Conservation (phyloP, 495 filamentous ascomycete species). For the Alectoria sarmentosa region DNA sequence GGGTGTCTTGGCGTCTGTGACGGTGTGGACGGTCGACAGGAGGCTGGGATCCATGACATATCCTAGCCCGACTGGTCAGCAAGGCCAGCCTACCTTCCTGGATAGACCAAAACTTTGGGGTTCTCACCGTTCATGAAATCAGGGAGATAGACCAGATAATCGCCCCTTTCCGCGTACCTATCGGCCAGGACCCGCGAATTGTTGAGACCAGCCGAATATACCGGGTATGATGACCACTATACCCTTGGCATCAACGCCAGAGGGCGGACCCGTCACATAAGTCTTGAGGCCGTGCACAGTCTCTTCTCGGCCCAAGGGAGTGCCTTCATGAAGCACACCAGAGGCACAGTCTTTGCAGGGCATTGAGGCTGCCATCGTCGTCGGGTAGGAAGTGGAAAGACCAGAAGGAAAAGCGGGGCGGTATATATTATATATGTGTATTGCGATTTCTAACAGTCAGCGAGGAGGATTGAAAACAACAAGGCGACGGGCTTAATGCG, state of each 20-base stretch:
- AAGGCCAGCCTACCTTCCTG: not conserved
- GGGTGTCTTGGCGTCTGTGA: not conserved
- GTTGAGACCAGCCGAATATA: slow-evolving; percentile 51
- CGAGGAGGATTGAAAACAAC: not conserved
- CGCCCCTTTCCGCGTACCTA: slow-evolving; percentile 41
- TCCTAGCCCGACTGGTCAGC: slow-evolving; percentile 2
- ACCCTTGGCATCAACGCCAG: slow-evolving; percentile 33
- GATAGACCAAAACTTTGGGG: not conserved
- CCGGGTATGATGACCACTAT: slow-evolving; percentile 50
- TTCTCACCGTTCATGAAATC: slow-evolving; percentile 54
- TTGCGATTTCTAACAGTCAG: too few relatives aligned
- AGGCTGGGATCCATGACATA: not conserved
- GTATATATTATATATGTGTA: too few relatives aligned
- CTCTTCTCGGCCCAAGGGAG: slow-evolving; percentile 28
- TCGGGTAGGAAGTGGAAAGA: too few relatives aligned
- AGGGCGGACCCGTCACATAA: slow-evolving; percentile 40
- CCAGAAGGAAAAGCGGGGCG: too few relatives aligned
- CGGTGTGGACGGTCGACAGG: not conserved
- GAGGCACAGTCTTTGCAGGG: slow-evolving; percentile 33
- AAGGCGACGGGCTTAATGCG: too few relatives aligned
- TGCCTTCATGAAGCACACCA: slow-evolving; percentile 29
- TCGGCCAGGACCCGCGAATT: slow-evolving; percentile 51
- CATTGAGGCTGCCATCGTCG: slow-evolving; percentile 18
- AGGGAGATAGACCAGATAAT: slow-evolving; percentile 46
- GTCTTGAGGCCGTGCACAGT: slow-evolving; percentile 42